Base-by-base conservation (phyloP, 2,329 filamentous ascomycete genomes). In the Coniochaeta sp. region DNA sequence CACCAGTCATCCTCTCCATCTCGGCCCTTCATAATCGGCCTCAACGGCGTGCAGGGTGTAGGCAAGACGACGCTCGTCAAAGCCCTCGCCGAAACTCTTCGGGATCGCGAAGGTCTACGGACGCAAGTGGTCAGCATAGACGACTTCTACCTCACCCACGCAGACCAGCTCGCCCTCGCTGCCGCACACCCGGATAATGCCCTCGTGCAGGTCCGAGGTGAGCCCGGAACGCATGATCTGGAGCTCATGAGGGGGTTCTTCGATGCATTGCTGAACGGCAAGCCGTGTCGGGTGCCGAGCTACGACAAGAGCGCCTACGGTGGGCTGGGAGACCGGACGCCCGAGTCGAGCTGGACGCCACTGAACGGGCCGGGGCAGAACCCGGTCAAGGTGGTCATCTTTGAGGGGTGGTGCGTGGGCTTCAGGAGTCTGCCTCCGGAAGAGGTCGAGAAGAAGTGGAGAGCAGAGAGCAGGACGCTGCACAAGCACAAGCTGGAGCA, bases 401-500 rank as follows among this genome's bases (percentile, higher is more conserved):
- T 96, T 64, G 92, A 97, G 73, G 92, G 93, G 19, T 96, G 92
- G 93, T 95, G 89, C 72, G 86, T 96, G 14, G 93, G 91, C 2
- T 96, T 96, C 75, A 85, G 87, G 6, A 73, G 88, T 0, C 73
- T 93, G 14, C 67, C 76, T 33, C 72, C 80, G 0, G 70, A 75
- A n/a, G 78, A 81, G 6, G 71, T 84, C 4, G 78, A 80, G 31
- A 71, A 85, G 3, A 79, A 79, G 66, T 76, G 78, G 69, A 82
- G 80, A 72, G 74, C 77, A 58, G 47, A 61, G 0, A 33, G 54
- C 74, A 83, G 71, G 70, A 84, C 71, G 36, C 78, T 80, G 52
- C 75, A 72, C 66, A 73, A 64, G 61, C 79, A 86, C 69, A 68
- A 69, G 16, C 74, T 83, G 3, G 76, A 78, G 61, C 75, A 84